Percentiles rank a stretch among this genome's conserved stretches.
Evolutionary conservation across 2,329 filamentous ascomycete genomes (phyloP).

Genomic region (Paraconiothyrium sp.): DNA sequence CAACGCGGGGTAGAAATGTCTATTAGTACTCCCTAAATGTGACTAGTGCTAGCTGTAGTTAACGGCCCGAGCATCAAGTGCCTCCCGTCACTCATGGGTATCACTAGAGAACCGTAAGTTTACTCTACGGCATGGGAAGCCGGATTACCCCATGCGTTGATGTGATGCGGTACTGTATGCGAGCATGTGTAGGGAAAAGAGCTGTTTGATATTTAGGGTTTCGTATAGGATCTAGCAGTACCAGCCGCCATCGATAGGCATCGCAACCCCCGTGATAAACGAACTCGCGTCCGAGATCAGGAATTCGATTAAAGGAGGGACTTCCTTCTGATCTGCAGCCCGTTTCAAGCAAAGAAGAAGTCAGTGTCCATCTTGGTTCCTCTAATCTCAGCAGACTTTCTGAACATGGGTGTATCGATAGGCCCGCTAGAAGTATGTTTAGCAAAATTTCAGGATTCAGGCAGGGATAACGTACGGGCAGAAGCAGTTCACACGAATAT

Average conservation of each 20-base stretch:
- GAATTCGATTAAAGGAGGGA: conserved; percentile 59
- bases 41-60: background rate
- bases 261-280: conserved; percentile 58
- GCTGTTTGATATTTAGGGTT: background rate
- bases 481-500: conserved; percentile 47
- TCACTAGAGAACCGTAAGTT: too few relatives aligned
- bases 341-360: conserved; percentile 37
- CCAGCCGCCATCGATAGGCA: conserved; percentile 60
- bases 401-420: conserved; percentile 49
- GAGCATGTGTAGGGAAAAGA: background rate
- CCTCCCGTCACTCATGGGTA: too few relatives aligned
- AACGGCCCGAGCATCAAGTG: too few relatives aligned
- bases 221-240: conserved; percentile 27
- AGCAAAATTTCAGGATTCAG: background rate
- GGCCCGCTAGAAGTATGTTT: conserved; percentile 26
- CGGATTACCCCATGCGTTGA: too few relatives aligned
- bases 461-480: conserved; percentile 41
- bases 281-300: conserved; percentile 57
- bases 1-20: background rate
- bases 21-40: background rate
- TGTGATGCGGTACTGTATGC: background rate
- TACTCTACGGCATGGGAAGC: too few relatives aligned
- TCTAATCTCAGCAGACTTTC: conserved; percentile 28
- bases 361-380: conserved; percentile 31
- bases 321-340: conserved; percentile 43